A percentile compares a stretch with the other conserved stretches of the same genome.
Conservation (phyloP, 805 yeast genomes). For the Starmerella vitae region DNA sequence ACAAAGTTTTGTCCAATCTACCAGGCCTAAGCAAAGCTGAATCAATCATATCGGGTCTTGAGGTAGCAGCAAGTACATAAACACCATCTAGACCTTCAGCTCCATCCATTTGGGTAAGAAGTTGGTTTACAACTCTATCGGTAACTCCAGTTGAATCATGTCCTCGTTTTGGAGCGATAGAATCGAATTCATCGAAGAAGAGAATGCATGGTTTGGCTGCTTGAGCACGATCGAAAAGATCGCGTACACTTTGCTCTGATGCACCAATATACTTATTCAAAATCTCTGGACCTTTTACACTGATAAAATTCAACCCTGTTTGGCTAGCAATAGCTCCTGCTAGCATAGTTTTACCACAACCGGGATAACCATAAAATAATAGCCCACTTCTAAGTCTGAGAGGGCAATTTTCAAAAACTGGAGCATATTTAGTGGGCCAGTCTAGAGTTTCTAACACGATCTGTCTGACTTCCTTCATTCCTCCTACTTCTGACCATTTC, state of each 20-base stretch:
- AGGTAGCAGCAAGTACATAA: conserved; percentile 89
- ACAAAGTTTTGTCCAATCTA: conserved; percentile 78
- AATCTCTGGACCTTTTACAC: conserved; percentile 92
- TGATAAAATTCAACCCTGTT: conserved; percentile 84
- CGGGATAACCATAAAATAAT: conserved; percentile 87
- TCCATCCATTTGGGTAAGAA: conserved; percentile 97
- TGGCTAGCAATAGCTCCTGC: conserved; percentile 91
- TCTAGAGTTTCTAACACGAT: conserved; percentile 76
- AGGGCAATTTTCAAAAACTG: conserved; percentile 83
- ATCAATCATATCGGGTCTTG: conserved; percentile 90
- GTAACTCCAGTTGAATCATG: conserved; percentile 97
- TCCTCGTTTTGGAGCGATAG: conserved; percentile 94
- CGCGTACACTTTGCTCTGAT: conserved; percentile 87
- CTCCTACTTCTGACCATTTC: conserved; percentile 85
- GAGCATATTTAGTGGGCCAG: conserved; percentile 95
- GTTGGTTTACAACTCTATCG: conserved; percentile 91
- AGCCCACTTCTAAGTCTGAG: conserved; percentile 80
- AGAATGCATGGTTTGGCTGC: conserved; percentile 88
- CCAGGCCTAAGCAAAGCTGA: conserved; percentile 93
- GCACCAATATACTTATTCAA: conserved; percentile 94
- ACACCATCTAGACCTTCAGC: conserved; percentile 97
- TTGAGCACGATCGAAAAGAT: conserved; percentile 83
- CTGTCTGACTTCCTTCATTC: conserved; percentile 60
- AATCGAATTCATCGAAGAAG: conserved; percentile 91
- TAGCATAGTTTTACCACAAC: conserved; percentile 87